These are phyloP conservation scores for Iris pallida DNA, from an alignment of 116 monocot genomes.

Conservation along the genomic window DNA sequence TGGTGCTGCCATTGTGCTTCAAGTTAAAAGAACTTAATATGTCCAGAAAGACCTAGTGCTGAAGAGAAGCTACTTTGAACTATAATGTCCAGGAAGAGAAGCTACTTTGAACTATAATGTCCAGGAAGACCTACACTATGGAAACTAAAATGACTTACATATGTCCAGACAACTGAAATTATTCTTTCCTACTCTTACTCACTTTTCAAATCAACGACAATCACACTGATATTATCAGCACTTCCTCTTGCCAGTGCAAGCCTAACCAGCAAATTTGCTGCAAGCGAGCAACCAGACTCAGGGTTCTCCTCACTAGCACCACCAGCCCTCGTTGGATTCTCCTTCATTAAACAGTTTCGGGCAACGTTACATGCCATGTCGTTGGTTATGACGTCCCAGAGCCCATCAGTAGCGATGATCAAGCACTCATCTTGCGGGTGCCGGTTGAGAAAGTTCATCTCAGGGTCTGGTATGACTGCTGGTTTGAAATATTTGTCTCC, in stretches of 20 bases:
- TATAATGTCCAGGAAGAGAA: too few species aligned
- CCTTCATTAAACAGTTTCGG: slow-evolving; percentile 32
- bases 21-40: too few species aligned
- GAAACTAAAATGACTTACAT: too few species aligned
- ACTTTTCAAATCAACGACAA: slow-evolving; percentile 37
- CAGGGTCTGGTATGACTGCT: slow-evolving; percentile 48
- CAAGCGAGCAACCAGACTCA: slow-evolving; percentile 24
- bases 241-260: slow-evolving; percentile 48
- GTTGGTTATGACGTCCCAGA: slow-evolving; percentile 60
- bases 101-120: too few species aligned
- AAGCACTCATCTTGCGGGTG: slow-evolving; percentile 45
- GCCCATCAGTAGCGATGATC: slow-evolving; percentile 56
- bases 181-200: background rate
- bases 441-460: slow-evolving; percentile 26
- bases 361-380: slow-evolving; percentile 50
- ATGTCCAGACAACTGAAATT: background rate
- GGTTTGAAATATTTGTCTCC: slow-evolving; percentile 63
- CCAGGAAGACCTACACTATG: too few species aligned
- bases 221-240: slow-evolving; percentile 40
- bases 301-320: background rate
- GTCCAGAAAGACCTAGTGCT: too few species aligned
- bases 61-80: too few species aligned
- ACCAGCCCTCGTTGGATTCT: background rate
- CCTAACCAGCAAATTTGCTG: slow-evolving; percentile 27
- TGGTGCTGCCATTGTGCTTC: too few species aligned